These are phyloP conservation scores for Alternaria incomplexa DNA, from an alignment of 2,329 filamentous ascomycete genomes.

Conservation along the genomic window DNA sequence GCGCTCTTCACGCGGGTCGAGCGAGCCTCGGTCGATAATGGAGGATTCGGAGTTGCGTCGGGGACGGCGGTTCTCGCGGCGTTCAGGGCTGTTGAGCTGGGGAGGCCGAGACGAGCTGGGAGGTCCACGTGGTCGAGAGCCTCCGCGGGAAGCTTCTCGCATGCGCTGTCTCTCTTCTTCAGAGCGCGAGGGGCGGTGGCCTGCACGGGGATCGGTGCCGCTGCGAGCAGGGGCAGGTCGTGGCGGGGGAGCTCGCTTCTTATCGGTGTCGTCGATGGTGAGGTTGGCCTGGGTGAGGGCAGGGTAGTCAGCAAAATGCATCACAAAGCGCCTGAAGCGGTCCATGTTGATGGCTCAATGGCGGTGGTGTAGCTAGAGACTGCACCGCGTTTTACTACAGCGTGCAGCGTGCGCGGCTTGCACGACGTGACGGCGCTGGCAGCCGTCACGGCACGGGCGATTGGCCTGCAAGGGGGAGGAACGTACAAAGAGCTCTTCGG, in stretches of 20 bases:
- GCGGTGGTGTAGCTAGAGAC: neutral
- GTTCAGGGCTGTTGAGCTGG: slow-evolving; percentile 44
- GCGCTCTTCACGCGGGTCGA: slow-evolving; percentile 66
- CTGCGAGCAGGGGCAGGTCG: slow-evolving; percentile 52
- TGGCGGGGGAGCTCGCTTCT: slow-evolving; percentile 44
- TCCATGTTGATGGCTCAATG: slow-evolving; percentile 44
- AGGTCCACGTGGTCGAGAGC: slow-evolving; percentile 46
- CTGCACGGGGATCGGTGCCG: slow-evolving; percentile 54
- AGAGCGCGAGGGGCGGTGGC: slow-evolving; percentile 69
- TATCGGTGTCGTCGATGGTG: slow-evolving; percentile 66
- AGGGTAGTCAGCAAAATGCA: slow-evolving; percentile 53
- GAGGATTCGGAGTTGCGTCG: slow-evolving; percentile 84
- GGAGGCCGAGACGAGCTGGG: slow-evolving; percentile 47
- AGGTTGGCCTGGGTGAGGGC: slow-evolving; percentile 65
- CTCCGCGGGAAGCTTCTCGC: slow-evolving; percentile 48
- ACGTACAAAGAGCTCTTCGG: slow-evolving; percentile 81
- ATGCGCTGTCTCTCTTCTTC: slow-evolving; percentile 57
- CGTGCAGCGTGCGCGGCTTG: slow-evolving; percentile 12
- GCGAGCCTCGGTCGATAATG: slow-evolving; percentile 67
- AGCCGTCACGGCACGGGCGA: slow-evolving; percentile 13
- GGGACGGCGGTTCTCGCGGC: slow-evolving; percentile 58
- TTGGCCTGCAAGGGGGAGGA: slow-evolving; percentile 15
- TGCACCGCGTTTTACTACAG: neutral
- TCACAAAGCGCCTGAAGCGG: slow-evolving; percentile 47
- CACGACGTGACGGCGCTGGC: slow-evolving; percentile 23